Evolutionary conservation across 768 basidiomycete species (phyloP).

Genomic region (Leccinum imitatum): DNA sequence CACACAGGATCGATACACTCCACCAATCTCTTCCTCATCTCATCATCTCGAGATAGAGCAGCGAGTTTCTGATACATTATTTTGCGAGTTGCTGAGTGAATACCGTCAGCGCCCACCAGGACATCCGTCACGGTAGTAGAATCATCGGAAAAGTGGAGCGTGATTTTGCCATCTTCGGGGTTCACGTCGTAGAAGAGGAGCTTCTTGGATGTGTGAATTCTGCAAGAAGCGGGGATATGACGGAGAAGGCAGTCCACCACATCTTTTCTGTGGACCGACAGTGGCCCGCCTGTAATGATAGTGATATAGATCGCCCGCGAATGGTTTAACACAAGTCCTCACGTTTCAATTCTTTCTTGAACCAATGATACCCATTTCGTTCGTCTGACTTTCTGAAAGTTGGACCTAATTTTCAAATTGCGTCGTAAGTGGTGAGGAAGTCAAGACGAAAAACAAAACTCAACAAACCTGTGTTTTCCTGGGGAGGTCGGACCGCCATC

Average conservation of each 20-base stretch:
- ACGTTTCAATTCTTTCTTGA: constrained; percentile 28
- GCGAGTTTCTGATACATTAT: constrained; percentile 25
- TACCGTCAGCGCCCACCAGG: constrained; percentile 44
- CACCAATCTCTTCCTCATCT: constrained; percentile 8
- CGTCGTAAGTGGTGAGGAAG: not conserved
- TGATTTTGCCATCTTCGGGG: constrained; percentile 24
- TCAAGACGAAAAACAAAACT: not conserved
- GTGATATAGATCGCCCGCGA: not conserved
- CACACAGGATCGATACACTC: constrained; percentile 36
- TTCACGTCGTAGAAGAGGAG: constrained; percentile 31
- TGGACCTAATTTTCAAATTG: constrained; percentile 19
- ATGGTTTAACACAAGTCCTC: not conserved
- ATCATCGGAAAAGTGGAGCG: constrained; percentile 39
- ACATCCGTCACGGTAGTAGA: constrained; percentile 37
- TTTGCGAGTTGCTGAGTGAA: constrained; percentile 36
- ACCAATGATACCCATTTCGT: constrained; percentile 30
- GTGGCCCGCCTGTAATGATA: constrained; percentile 25
- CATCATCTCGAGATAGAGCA: constrained; percentile 5
- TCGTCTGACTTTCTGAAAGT: constrained; percentile 36
- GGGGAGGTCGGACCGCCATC: constrained; percentile 19
- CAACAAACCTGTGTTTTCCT: constrained; percentile 21
- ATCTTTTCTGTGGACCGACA: constrained; percentile 39
- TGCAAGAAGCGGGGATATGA: constrained; percentile 27
- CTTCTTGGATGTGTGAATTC: constrained; percentile 36
- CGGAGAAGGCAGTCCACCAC: constrained; percentile 34